phyloP scores from a whole-genome alignment of 768 basidiomycete species.

The Kwoniella newhampshirensis region DNA sequence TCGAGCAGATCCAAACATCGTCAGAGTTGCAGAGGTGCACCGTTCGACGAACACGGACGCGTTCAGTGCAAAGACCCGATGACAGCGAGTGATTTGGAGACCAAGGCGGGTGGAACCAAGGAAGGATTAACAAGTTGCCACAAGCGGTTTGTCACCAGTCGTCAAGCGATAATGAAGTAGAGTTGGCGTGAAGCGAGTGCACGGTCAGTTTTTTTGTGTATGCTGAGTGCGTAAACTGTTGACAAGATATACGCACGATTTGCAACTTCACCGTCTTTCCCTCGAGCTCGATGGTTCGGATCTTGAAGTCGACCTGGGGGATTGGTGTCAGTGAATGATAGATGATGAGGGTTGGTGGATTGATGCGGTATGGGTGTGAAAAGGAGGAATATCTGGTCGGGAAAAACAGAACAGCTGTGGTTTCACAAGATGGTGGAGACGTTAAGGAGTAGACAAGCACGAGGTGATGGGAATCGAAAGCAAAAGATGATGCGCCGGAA shows the following conservation, averaged over 20 bases:
- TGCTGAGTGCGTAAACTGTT: constrained; percentile 22
- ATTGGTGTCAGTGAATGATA: constrained; percentile 5
- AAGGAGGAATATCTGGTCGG: neutral
- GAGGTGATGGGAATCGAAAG: constrained; percentile 1
- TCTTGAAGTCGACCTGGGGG: constrained; percentile 57
- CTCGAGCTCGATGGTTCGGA: constrained; percentile 96
- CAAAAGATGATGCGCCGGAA: neutral
- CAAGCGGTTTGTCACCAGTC: neutral
- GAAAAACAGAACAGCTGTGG: no score
- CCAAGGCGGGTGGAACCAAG: no score
- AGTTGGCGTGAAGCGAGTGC: neutral
- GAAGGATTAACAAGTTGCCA: no score
- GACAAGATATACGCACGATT: constrained; percentile 67
- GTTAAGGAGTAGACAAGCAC: neutral
- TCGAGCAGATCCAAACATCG: no score
- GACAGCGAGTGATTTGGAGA: neutral
- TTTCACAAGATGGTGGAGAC: neutral
- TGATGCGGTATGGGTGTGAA: neutral
- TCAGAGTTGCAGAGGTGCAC: no score
- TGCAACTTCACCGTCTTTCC: constrained; percentile 98
- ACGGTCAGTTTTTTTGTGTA: constrained; percentile 18
- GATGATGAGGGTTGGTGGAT: neutral
- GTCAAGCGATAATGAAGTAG: neutral
- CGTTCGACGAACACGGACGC: no score
- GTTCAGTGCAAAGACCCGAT: no score